Conservation (phyloP, 805 yeast species). For the Metschnikowia drakensbergensis region DNA sequence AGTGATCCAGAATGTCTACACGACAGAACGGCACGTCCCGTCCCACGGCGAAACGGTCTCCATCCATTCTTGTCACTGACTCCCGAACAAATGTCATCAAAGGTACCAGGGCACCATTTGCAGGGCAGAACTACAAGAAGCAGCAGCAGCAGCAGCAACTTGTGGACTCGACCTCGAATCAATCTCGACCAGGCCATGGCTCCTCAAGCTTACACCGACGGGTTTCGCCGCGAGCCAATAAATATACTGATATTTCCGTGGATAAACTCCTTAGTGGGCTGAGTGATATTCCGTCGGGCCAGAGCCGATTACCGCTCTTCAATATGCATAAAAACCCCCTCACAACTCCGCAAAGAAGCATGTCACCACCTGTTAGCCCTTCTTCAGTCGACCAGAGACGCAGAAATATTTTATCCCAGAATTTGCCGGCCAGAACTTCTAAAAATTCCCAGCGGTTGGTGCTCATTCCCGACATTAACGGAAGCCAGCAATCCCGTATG, state of each 20-base stretch:
- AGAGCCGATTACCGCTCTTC: conserved; percentile 42
- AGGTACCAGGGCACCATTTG: conserved; percentile 72
- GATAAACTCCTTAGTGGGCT: conserved; percentile 72
- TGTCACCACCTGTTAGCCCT: conserved; percentile 20
- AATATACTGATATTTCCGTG: conserved; percentile 75
- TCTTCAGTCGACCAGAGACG: conserved; percentile 14
- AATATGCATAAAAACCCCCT: conserved; percentile 11
- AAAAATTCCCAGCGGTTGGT: conserved; percentile 85
- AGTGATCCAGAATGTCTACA: conserved; percentile 10
- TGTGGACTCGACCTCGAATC: conserved; percentile 6
- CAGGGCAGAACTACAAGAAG: conserved; percentile 52
- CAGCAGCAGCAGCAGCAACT: conserved; percentile 31
- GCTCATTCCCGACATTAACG: conserved; percentile 65
- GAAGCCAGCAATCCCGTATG: conserved; percentile 14
- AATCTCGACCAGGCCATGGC: conserved; percentile 16
- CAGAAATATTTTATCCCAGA: conserved; percentile 43
- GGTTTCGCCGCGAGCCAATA: conserved; percentile 22
- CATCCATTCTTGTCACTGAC: conserved; percentile 91
- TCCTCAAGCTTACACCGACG: conserved; percentile 15
- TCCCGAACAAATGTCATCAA: conserved; percentile 54
- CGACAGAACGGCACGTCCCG: conserved; percentile 19
- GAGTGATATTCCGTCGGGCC: conserved; percentile 87
- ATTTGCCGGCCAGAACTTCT: conserved; percentile 71
- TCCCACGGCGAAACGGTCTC: conserved; percentile 81
- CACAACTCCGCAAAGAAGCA: conserved; percentile 16